Base-by-base conservation (phyloP, 2,329 filamentous ascomycete genomes). In the Fusarium sublunatum region DNA sequence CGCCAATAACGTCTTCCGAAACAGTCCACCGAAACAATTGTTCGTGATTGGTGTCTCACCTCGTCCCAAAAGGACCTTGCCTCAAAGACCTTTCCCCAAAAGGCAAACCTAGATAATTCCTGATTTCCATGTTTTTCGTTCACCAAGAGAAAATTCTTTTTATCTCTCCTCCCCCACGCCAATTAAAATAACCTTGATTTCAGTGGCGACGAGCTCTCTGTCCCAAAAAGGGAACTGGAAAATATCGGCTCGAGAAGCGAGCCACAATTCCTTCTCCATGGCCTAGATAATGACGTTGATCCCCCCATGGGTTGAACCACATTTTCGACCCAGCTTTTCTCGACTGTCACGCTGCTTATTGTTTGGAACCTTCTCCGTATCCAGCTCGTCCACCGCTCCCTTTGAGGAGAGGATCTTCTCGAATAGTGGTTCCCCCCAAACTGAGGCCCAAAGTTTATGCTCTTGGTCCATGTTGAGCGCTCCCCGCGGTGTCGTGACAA, bases 391-490 rank as follows among this genome's bases (percentile, higher is more conserved):
- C 46, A 19, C 56, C 59, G 51, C 49, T 61, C 61, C 51, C 39
- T 34, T 22, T 42, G 12, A 22, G 57, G 61, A 40, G 22, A 57
- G 24, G 61, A 64, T 64, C 61, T 29, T 40, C 61, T 29, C 41
- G 29, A 55, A 28, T 25, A 48, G 45, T 51, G 45, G 58, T 22
- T 32, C 55, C 15, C 35, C 29, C 45, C 51, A 19, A 38, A 42
- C 31, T 34, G 31, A 34, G 31, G 31, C 42, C 31, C 28, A 19
- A 31, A 43, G 28, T 31, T 57, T 42, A n/a, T 40, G 26, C 13
- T 52, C 40, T 28, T 43, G 47, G 38, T 34, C 36, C 47, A 35
- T 26, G 45, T 49, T 49, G 32, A 44, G 48, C 15, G 38, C 41
- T 42, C 60, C 61, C 61, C 56, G 57, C 61, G 60, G 45, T 44